These are phyloP conservation scores for Fusarium sp. DNA, from an alignment of 2,329 filamentous ascomycete species.

Conservation along the genomic window DNA sequence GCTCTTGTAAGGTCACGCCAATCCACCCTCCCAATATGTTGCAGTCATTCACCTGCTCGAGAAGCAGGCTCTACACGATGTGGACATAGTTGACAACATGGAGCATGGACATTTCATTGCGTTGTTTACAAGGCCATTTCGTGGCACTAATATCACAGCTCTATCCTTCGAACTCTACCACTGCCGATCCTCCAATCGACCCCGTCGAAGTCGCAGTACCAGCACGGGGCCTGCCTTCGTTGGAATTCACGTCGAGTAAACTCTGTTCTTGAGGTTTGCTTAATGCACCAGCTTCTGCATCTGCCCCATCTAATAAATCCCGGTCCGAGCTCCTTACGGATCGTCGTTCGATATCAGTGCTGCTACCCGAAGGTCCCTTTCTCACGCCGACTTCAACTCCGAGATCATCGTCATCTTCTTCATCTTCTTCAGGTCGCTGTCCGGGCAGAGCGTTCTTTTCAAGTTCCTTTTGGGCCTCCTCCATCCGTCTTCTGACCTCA, in stretches of 20 bases:
- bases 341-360: slow-evolving; percentile 68
- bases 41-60: slow-evolving; percentile 3
- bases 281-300: slow-evolving; percentile 70
- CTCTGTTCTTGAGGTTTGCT: slow-evolving; percentile 46
- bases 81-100: slow-evolving; percentile 18
- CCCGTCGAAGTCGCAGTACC: slow-evolving; percentile 43
- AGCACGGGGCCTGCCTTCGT: slow-evolving; percentile 40
- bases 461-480: slow-evolving; percentile 91
- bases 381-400: slow-evolving; percentile 55
- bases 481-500: slow-evolving; percentile 91
- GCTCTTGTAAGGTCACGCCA: slow-evolving; percentile 15
- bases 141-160: not conserved
- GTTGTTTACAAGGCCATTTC: slow-evolving; percentile 24
- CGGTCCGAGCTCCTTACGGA: slow-evolving; percentile 73
- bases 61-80: not conserved
- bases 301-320: slow-evolving; percentile 77
- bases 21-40: slow-evolving; percentile 11
- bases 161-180: slow-evolving; percentile 56
- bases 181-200: slow-evolving; percentile 46
- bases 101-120: slow-evolving; percentile 19
- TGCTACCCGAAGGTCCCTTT: slow-evolving; percentile 48
- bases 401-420: slow-evolving; percentile 70
- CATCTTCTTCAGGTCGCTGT: slow-evolving; percentile 73
- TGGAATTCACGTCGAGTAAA: slow-evolving; percentile 48
- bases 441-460: slow-evolving; percentile 80